These are phyloP conservation scores for sunflower (Helianthus annuus) DNA, from an alignment of 129 eudicot species.

Conservation along the genomic window DNA sequence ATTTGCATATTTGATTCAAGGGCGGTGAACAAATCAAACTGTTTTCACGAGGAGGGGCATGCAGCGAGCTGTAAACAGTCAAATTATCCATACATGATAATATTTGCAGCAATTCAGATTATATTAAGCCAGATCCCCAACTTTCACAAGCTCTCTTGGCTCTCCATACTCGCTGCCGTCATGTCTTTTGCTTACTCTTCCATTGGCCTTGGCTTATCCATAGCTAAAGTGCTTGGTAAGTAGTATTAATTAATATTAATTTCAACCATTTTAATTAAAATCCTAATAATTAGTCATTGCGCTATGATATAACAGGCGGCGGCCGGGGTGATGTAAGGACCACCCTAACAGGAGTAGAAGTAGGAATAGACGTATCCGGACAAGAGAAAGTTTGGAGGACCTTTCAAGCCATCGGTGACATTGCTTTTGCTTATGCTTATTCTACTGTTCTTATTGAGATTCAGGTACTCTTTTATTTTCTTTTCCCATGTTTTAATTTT, in stretches of 20 bases:
- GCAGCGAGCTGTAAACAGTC: conserved; percentile 38
- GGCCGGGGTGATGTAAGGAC: conserved; percentile 41
- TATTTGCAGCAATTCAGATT: conserved; percentile 59
- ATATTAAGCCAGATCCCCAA: conserved; percentile 72
- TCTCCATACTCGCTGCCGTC: conserved; percentile 72
- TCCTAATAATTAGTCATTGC: too few species aligned
- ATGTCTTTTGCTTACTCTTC: conserved; percentile 90
- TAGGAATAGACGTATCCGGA: conserved; percentile 56
- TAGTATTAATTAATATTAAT: too few species aligned
- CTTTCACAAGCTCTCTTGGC: conserved; percentile 79
- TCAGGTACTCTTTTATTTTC: conserved; percentile 45
- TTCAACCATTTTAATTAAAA: too few species aligned
- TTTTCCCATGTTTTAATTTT: neutral
- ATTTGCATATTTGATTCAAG: conserved; percentile 18
- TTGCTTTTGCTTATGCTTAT: conserved; percentile 80
- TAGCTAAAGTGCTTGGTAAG: conserved; percentile 52
- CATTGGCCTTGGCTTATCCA: conserved; percentile 76
- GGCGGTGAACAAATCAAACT: conserved; percentile 73
- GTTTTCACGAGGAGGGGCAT: conserved; percentile 65
- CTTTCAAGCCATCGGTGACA: conserved; percentile 81
- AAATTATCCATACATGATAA: conserved; percentile 54
- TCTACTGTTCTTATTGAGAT: conserved; percentile 82
- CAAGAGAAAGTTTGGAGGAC: conserved; percentile 70
- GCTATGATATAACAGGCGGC: neutral
- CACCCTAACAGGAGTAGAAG: conserved; percentile 53